A percentile compares a stretch with the other conserved stretches of the same genome.
Evolutionary conservation across 2,329 filamentous ascomycete genomes (phyloP).

Genomic region (Leptodontidium sp.): DNA sequence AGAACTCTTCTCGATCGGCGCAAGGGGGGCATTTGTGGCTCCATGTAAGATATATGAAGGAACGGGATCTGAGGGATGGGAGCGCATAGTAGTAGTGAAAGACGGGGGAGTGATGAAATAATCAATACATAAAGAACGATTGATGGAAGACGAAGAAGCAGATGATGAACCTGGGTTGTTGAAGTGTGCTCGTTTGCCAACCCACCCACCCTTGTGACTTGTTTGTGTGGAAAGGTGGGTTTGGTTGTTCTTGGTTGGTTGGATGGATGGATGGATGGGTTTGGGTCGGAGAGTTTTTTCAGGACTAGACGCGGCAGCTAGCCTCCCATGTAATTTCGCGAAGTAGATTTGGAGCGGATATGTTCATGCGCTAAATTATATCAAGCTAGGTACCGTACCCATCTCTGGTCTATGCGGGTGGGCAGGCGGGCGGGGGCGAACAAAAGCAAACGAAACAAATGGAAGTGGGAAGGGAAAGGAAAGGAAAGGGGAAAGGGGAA

Average conservation of each 20-base stretch:
- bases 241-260: background rate
- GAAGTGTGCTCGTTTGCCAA: background rate
- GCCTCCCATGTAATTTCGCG: constrained; percentile 12
- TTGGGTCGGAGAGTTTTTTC: background rate
- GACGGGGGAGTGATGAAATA: constrained; percentile 2
- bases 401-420: background rate
- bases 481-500: background rate
- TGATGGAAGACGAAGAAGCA: background rate
- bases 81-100: background rate
- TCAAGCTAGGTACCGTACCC: too few species aligned
- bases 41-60: constrained; percentile 27
- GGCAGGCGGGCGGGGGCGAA: background rate
- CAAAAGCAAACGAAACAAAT: background rate
- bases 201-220: background rate
- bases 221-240: constrained; percentile 3
- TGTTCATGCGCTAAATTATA: background rate
- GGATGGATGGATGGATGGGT: background rate
- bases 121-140: constrained; percentile 12
- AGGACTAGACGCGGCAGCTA: constrained; percentile 7
- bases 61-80: too few species aligned
- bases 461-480: background rate
- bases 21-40: constrained; percentile 16
- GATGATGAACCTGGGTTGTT: background rate
- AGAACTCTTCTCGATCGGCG: constrained; percentile 21
- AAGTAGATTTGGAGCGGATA: constrained; percentile 4